Evolutionary conservation across 306 rosid genomes (phyloP), one percentile per base, ranked within the genome.

Genomic region (Vigna nakashimae): DNA sequence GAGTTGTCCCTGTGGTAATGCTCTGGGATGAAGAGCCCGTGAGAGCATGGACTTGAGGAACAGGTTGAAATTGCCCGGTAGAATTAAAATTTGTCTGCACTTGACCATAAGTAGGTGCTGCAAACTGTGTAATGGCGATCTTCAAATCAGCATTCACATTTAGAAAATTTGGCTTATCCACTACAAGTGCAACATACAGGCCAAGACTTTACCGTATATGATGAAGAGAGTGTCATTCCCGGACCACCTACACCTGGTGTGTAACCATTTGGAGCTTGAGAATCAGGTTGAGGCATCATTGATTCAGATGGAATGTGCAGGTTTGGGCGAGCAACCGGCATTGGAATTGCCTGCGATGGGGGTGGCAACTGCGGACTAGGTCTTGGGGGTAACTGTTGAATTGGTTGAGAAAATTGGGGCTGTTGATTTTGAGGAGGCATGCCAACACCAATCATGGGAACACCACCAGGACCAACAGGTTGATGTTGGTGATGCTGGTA

Each of bases 391-490:
- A 94, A 80, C 78, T 87, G 97, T 64, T 85, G 90, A 84, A 85
- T 65, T 50, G 97, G 89, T 74, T 86, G 96, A 70, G 94, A 64
- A 77, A 84, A 92, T 51, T 90, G 93, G 20, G 89, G 84, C 52
- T 78, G 98, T 52, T 76, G 91, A 73, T 85, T 77, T 74, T 86
- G 98, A 52, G 90, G 84, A 80, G 88, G 92, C 84, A 94, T 71
- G 82, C 93, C 90, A 75, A 86, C 94, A 76, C 87, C 92, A 79
- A 89, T 84, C 79, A 83, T 8, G 3, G 90, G 88, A 85, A 85
- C 92, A 76, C 92, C 92, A 76, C 92, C 92, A 59, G 74, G 89
- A 80, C 97, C 96, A 77, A 82, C 79, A 38, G 92, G 90, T 81
- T 84, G 96, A 26, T 87, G 89, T 80, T 85, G 96, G 82, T 84